Evolutionary conservation across 805 yeast genomes (phyloP).

Genomic region (Clavispora carvajalis): DNA sequence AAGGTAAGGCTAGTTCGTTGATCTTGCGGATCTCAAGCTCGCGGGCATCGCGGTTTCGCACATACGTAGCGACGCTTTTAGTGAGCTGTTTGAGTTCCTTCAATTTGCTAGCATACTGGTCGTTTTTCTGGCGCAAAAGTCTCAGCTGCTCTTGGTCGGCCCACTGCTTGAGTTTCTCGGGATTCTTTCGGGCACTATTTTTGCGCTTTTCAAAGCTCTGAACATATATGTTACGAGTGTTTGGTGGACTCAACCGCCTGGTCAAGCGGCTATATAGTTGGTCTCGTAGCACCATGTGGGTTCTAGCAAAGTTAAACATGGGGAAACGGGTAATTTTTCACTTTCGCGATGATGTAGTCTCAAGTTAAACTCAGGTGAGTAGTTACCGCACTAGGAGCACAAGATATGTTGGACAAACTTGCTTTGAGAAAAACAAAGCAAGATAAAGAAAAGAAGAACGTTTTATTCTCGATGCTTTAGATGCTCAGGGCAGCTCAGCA

Average conservation of each 20-base stretch:
- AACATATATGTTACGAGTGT: constrained; percentile 9
- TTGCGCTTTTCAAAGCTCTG: constrained; percentile 11
- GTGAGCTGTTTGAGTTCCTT: constrained; percentile 27
- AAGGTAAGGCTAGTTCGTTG: constrained; percentile 15
- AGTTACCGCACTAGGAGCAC: background rate
- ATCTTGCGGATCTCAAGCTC: constrained; percentile 14
- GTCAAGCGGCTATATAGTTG: background rate
- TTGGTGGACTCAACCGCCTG: background rate
- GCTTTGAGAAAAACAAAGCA: too few relatives aligned
- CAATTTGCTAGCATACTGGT: constrained; percentile 19
- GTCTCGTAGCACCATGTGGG: background rate
- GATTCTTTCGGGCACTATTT: constrained; percentile 3
- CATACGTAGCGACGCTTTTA: constrained; percentile 19
- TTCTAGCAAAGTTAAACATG: background rate
- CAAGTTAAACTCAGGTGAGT: background rate
- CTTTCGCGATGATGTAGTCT: background rate
- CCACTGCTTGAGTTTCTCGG: constrained; percentile 13
- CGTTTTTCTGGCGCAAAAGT: constrained; percentile 15
- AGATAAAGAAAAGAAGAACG: background rate
- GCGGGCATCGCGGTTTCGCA: constrained; percentile 1
- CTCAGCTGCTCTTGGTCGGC: constrained; percentile 20
- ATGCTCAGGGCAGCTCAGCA: too few relatives aligned
- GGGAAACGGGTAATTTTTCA: background rate
- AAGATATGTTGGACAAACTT: background rate
- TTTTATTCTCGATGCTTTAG: too few relatives aligned